A percentile compares a stretch with the other conserved stretches of the same genome.
phyloP scores from a whole-genome alignment of 306 rosid species.

The Coriaria nepalensis region DNA sequence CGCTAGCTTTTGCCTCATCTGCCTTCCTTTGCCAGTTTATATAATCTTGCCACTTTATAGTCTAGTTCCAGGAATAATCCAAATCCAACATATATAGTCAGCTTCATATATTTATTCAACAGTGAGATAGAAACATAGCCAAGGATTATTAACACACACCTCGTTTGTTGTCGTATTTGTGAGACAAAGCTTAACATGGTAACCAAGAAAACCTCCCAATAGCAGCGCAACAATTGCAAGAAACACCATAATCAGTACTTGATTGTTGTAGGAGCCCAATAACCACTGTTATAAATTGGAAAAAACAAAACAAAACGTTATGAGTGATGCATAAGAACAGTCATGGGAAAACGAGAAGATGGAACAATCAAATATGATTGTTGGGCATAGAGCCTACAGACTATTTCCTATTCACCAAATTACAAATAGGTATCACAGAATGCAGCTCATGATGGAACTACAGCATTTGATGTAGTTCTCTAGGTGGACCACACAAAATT shows the following conservation, averaged over 20 bases:
- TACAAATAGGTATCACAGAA: background rate
- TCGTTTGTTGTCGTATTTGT: conserved; percentile 86
- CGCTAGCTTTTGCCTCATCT: conserved; percentile 55
- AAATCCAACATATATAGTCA: background rate
- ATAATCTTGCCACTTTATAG: conserved; percentile 87
- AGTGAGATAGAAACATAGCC: background rate
- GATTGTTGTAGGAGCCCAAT: conserved; percentile 74
- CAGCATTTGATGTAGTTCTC: no score
- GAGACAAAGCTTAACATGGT: conserved; percentile 84
- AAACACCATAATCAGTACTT: conserved; percentile 70
- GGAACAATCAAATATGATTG: background rate
- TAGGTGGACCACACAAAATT: no score
- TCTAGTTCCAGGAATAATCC: conserved; percentile 35
- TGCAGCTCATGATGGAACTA: no score
- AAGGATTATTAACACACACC: conserved; percentile 31
- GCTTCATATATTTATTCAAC: no score
- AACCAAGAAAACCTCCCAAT: conserved; percentile 71
- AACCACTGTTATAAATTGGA: conserved; percentile 51
- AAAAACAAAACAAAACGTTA: no score
- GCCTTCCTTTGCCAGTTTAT: conserved; percentile 58
- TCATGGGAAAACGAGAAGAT: background rate
- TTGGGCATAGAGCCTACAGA: no score
- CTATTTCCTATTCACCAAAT: background rate
- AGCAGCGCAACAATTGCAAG: conserved; percentile 62
- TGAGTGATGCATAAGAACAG: conserved; percentile 1